Evolutionary conservation across 768 basidiomycete genomes (phyloP).

Genomic region (Kwoniella sp.): DNA sequence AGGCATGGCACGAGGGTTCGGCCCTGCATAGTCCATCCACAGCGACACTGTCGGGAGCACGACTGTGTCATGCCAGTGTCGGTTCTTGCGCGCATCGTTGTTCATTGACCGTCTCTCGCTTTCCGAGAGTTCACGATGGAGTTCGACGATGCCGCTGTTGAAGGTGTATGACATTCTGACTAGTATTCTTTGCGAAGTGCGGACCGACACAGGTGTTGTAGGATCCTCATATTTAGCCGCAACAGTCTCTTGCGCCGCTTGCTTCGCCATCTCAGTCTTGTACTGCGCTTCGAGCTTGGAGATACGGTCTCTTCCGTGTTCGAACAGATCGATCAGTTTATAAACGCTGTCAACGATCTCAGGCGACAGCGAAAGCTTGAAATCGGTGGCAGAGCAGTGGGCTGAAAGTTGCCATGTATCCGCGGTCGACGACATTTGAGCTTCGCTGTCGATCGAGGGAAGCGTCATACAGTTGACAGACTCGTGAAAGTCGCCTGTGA

Average conservation of each 20-base stretch:
- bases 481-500: slow-evolving; percentile 56
- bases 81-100: slow-evolving; percentile 60
- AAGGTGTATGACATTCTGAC: slow-evolving; percentile 73
- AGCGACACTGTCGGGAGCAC: slow-evolving; percentile 56
- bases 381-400: slow-evolving; percentile 49
- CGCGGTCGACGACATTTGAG: slow-evolving; percentile 39
- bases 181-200: slow-evolving; percentile 31
- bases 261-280: slow-evolving; percentile 26
- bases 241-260: slow-evolving; percentile 24
- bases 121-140: slow-evolving; percentile 61
- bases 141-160: slow-evolving; percentile 77
- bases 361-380: slow-evolving; percentile 47
- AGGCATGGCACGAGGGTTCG: slow-evolving; percentile 3
- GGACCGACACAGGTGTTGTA: slow-evolving; percentile 12
- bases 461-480: slow-evolving; percentile 49
- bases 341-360: slow-evolving; percentile 44
- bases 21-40: slow-evolving; percentile 43
- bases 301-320: slow-evolving; percentile 42
- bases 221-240: slow-evolving; percentile 57
- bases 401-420: slow-evolving; percentile 43
- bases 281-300: slow-evolving; percentile 43
- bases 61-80: slow-evolving; percentile 67
- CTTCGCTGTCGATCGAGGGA: slow-evolving; percentile 38
- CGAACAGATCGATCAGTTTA: slow-evolving; percentile 48
- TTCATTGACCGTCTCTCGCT: slow-evolving; percentile 19